These are phyloP conservation scores for Rhynchosporium secalis DNA, from an alignment of 2,329 filamentous ascomycete species.

Conservation along the genomic window DNA sequence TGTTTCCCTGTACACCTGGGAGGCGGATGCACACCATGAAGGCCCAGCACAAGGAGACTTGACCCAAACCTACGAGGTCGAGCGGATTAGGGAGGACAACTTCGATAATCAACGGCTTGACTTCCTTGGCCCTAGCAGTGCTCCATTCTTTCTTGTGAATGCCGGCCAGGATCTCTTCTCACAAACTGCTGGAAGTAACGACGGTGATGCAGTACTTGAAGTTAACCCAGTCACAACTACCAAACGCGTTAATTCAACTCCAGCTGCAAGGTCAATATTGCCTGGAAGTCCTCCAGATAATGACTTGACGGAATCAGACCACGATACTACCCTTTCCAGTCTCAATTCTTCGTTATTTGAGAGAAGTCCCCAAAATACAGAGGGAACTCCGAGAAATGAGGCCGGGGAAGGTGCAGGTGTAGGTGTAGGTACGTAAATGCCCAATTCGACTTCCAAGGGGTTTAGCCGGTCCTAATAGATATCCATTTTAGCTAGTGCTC, in stretches of 20 bases:
- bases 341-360: constrained; percentile 7
- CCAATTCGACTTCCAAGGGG: background rate
- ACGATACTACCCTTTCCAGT: constrained; percentile 1
- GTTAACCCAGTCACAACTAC: background rate
- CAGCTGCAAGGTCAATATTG: background rate
- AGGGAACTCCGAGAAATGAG: background rate
- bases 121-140: constrained; percentile 20
- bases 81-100: constrained; percentile 19
- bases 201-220: background rate
- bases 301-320: background rate
- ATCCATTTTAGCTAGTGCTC: background rate
- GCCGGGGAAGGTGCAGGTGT: background rate
- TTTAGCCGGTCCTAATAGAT: background rate
- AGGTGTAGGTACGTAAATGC: background rate
- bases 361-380: background rate
- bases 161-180: constrained; percentile 26
- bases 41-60: constrained; percentile 1
- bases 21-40: constrained; percentile 2
- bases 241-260: background rate
- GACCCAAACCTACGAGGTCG: constrained; percentile 6
- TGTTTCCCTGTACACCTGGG: constrained; percentile 20
- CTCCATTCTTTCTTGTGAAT: constrained; percentile 26
- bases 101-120: constrained; percentile 19
- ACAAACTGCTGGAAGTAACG: no score
- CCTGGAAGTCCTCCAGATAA: background rate